A percentile compares a stretch with the other conserved stretches of the same genome.
Conservation (phyloP, 148 eudicot species). For the Diospyros lotus region DNA sequence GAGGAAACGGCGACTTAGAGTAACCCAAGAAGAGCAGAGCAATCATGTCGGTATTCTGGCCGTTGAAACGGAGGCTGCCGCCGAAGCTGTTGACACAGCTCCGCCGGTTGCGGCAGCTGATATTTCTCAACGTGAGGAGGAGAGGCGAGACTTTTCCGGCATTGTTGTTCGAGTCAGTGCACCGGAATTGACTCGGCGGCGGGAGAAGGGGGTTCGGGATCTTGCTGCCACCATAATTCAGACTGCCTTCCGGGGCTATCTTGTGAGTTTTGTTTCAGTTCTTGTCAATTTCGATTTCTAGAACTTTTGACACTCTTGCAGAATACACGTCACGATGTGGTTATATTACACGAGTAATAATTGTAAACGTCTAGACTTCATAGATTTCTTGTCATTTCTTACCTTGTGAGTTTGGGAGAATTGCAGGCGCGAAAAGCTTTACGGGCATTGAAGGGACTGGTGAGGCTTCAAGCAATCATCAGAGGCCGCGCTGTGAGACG, state of each 20-base stretch:
- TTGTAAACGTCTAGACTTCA: background rate
- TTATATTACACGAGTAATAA: background rate
- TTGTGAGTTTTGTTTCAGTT: conserved; percentile 34
- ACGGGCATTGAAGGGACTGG: conserved; percentile 73
- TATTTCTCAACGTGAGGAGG: conserved; percentile 4
- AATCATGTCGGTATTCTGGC: conserved; percentile 2
- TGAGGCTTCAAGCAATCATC: conserved; percentile 73
- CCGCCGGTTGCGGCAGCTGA: background rate
- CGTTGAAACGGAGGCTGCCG: conserved; percentile 7
- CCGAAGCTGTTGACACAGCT: background rate
- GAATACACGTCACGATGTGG: background rate
- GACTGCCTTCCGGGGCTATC: conserved; percentile 59
- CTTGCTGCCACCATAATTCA: conserved; percentile 65
- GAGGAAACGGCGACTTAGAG: conserved; percentile 15
- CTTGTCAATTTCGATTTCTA: background rate
- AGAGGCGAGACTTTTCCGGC: conserved; percentile 18
- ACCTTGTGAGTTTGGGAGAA: background rate
- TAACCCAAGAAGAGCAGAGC: conserved; percentile 18
- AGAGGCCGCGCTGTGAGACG: conserved; percentile 69
- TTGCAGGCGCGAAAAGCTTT: conserved; percentile 77
- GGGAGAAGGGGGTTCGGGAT: conserved; percentile 14
- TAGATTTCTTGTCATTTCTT: too few species aligned
- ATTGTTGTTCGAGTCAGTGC: conserved; percentile 22
- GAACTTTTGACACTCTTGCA: background rate
- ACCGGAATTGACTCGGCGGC: conserved; percentile 1